Conservation (phyloP, 139 green algal species). For the Prasinococcaceae sp. region DNA sequence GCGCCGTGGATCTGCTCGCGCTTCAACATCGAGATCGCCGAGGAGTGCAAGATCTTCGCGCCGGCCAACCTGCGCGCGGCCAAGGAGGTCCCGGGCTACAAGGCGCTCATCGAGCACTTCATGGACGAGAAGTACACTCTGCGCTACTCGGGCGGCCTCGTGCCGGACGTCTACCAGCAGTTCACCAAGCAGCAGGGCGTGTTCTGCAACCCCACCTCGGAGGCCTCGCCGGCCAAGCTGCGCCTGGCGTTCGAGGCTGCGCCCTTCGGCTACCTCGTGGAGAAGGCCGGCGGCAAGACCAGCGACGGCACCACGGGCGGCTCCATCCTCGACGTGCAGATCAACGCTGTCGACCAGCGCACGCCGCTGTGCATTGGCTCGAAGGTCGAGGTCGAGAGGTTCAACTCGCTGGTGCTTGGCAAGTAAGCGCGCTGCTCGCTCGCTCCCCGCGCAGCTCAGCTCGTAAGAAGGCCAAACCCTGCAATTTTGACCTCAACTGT, state of each 20-base stretch:
- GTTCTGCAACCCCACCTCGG: slow-evolving; percentile 37
- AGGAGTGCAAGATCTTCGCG: slow-evolving; percentile 39
- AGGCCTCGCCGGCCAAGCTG: slow-evolving; percentile 37
- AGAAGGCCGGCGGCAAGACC: slow-evolving; percentile 36
- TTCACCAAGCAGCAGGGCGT: slow-evolving; percentile 42
- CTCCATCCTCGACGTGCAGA: slow-evolving; percentile 30
- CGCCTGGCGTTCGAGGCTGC: slow-evolving; percentile 39
- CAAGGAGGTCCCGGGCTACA: slow-evolving; percentile 35
- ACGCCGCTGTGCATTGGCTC: slow-evolving; percentile 29
- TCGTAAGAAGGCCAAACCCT: background rate
- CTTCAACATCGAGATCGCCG: slow-evolving; percentile 18
- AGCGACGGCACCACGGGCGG: slow-evolving; percentile 29
- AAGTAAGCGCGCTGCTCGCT: background rate
- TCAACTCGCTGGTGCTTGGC: slow-evolving; percentile 11
- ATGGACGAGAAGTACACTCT: slow-evolving; percentile 41
- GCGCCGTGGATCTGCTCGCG: slow-evolving; percentile 24
- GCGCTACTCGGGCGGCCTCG: slow-evolving; percentile 40
- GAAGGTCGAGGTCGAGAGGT: slow-evolving; percentile 18
- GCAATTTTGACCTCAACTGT: background rate
- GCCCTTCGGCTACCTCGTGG: slow-evolving; percentile 35
- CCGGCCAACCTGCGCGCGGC: slow-evolving; percentile 38
- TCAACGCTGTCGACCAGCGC: slow-evolving; percentile 29
- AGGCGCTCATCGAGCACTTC: slow-evolving; percentile 37
- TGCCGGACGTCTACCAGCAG: slow-evolving; percentile 43
- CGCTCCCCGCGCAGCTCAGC: background rate